Evolutionary conservation across 106 monocot species (phyloP).

Genomic region (Gastrodia elata): DNA sequence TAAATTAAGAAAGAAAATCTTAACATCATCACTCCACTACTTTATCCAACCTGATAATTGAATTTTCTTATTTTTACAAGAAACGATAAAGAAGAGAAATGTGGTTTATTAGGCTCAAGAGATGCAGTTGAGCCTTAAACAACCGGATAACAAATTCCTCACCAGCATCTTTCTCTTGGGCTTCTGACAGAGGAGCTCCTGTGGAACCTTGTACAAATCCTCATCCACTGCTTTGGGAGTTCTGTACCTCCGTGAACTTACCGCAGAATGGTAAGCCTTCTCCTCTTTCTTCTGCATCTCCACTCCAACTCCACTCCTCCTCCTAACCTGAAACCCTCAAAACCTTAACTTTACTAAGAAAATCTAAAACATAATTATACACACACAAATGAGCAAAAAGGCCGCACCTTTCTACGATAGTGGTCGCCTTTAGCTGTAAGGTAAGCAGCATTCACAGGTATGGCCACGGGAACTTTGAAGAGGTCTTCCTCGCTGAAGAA

Average conservation of each 20-base stretch:
- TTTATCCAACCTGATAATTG: no score
- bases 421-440: background rate
- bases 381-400: background rate
- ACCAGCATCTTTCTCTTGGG: conserved; percentile 18
- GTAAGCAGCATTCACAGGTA: conserved; percentile 4
- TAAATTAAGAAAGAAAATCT: no score
- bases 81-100: background rate
- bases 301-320: background rate
- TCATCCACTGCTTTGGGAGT: conserved; percentile 13
- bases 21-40: no score
- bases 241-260: background rate
- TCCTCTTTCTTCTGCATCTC: background rate
- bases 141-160: conserved; percentile 23
- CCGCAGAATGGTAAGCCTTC: background rate
- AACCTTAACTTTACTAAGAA: background rate
- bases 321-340: conserved; percentile 5
- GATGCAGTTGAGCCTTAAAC: conserved; percentile 27
- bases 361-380: background rate
- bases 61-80: no score
- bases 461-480: conserved; percentile 11
- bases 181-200: conserved; percentile 9
- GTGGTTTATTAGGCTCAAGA: conserved; percentile 5
- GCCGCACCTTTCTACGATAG: background rate
- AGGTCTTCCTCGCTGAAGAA: conserved; percentile 10
- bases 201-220: conserved; percentile 12